Evolutionary conservation across 805 yeast species (phyloP).

Genomic region (Candida saitoana): DNA sequence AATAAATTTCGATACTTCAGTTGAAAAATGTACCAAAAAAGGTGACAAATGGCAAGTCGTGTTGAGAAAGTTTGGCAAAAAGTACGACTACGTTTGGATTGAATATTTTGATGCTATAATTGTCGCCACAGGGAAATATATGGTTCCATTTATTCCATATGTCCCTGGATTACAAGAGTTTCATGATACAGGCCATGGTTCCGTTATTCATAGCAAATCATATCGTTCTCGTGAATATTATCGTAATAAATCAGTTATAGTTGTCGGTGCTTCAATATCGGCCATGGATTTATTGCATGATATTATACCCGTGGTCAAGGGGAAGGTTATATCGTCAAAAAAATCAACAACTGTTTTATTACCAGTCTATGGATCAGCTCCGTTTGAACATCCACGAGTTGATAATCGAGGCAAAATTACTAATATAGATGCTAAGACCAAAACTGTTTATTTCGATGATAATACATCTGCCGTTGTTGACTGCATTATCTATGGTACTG

Average conservation of each 20-base stretch:
- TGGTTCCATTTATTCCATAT: conserved; percentile 42
- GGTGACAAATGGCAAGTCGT: conserved; percentile 18
- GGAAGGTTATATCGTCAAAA: conserved; percentile 11
- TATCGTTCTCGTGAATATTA: conserved; percentile 30
- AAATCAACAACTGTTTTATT: conserved; percentile 2
- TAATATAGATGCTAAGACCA: conserved; percentile 13
- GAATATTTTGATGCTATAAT: conserved; percentile 39
- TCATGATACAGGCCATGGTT: conserved; percentile 19
- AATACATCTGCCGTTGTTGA: conserved; percentile 23
- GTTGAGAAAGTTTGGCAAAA: conserved; percentile 16
- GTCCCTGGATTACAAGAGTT: conserved; percentile 39
- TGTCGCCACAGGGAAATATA: conserved; percentile 47
- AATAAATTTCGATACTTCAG: conserved; percentile 19
- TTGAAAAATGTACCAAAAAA: conserved; percentile 22
- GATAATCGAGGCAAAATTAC: conserved; percentile 9
- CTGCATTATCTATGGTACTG: conserved; percentile 32
- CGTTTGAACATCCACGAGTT: conserved; percentile 10
- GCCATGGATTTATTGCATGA: conserved; percentile 52
- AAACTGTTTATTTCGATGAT: conserved; percentile 21
- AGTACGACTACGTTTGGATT: conserved; percentile 24
- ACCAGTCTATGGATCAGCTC: conserved; percentile 9
- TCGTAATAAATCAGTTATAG: conserved; percentile 31
- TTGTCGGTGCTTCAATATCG: conserved; percentile 54
- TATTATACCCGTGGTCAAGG: conserved; percentile 15
- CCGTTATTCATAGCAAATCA: conserved; percentile 44